Conservation (phyloP, 495 filamentous ascomycete species). For the Penicillium maclennaniae region DNA sequence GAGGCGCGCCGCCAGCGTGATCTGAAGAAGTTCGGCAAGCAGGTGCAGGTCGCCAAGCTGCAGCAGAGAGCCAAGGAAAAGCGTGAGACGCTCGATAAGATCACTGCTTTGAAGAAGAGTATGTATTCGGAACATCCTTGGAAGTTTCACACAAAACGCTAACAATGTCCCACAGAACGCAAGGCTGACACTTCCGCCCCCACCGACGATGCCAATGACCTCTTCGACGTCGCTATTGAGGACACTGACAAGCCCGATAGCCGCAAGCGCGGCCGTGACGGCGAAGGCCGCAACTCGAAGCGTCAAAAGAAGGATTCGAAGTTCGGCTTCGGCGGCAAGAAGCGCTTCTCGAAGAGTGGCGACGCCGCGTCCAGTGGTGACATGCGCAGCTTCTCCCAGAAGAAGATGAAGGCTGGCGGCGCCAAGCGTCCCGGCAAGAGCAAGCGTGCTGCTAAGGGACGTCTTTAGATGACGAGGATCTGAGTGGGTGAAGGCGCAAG, state of each 20-base stretch:
- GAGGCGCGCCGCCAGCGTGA: conserved; percentile 91
- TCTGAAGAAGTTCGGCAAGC: conserved; percentile 98
- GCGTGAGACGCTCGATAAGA: conserved; percentile 88
- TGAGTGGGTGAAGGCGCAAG: conserved; percentile 9
- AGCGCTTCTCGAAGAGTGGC: conserved; percentile 80
- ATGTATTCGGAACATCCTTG: conserved; percentile 17
- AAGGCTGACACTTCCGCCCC: conserved; percentile 63
- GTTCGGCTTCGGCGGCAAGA: conserved; percentile 94
- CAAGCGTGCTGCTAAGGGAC: conserved; percentile 49
- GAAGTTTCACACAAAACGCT: conserved; percentile 3
- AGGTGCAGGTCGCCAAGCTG: conserved; percentile 93
- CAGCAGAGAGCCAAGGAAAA: conserved; percentile 90
- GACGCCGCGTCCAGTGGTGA: conserved; percentile 78
- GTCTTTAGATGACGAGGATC: conserved; percentile 10
- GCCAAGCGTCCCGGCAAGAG: conserved; percentile 63
- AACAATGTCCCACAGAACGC: conserved; percentile 61
- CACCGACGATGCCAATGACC: conserved; percentile 70
- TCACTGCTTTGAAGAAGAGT: conserved; percentile 91
- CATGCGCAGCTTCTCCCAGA: conserved; percentile 69
- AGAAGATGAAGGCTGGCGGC: conserved; percentile 72
- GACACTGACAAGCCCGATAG: conserved; percentile 56
- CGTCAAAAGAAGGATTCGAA: conserved; percentile 89
- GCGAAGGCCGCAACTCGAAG: conserved; percentile 55
- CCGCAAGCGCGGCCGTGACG: conserved; percentile 31
- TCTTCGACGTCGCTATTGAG: conserved; percentile 94